These are phyloP conservation scores for Singerocomus inundabilis DNA, from an alignment of 1,284 basidiomycete species.

Conservation along the genomic window DNA sequence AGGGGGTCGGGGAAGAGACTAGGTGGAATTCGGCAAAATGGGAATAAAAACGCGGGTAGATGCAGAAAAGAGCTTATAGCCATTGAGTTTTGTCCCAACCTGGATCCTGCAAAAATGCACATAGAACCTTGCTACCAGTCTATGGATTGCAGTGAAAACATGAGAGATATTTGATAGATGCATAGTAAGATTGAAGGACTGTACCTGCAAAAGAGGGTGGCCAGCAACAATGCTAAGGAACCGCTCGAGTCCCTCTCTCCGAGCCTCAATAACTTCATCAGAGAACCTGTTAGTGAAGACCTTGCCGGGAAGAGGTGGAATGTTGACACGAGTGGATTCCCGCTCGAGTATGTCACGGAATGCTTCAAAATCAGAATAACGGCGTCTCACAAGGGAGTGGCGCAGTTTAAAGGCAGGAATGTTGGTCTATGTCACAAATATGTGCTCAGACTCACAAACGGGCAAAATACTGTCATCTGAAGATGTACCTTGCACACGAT, in stretches of 20 bases:
- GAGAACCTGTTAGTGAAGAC: conserved; percentile 96
- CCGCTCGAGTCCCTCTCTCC: conserved; percentile 91
- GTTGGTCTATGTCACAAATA: conserved; percentile 69
- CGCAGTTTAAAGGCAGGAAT: conserved; percentile 98
- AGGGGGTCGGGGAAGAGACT: background rate
- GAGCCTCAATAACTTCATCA: conserved; percentile 93
- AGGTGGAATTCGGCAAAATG: background rate
- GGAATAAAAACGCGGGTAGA: background rate
- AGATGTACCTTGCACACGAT: conserved; percentile 86
- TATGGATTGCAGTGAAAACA: conserved; percentile 30
- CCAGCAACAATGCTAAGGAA: conserved; percentile 97
- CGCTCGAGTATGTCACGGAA: conserved; percentile 98
- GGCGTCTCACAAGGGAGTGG: conserved; percentile 90
- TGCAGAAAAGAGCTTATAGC: conserved; percentile 44
- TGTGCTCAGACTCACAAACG: background rate
- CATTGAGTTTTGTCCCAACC: conserved; percentile 80
- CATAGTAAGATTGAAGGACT: conserved; percentile 22
- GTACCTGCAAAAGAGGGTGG: conserved; percentile 91
- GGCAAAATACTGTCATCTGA: background rate
- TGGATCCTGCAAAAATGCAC: conserved; percentile 93
- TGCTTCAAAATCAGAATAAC: conserved; percentile 99
- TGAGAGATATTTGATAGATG: conserved; percentile 14
- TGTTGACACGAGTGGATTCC: conserved; percentile 96
- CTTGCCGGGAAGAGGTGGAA: conserved; percentile 95
- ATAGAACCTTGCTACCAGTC: conserved; percentile 97